Evolutionary conservation across 306 rosid species (phyloP), one percentile per base, ranked within the genome.

Genomic region (Styphnolobium japonicum): DNA sequence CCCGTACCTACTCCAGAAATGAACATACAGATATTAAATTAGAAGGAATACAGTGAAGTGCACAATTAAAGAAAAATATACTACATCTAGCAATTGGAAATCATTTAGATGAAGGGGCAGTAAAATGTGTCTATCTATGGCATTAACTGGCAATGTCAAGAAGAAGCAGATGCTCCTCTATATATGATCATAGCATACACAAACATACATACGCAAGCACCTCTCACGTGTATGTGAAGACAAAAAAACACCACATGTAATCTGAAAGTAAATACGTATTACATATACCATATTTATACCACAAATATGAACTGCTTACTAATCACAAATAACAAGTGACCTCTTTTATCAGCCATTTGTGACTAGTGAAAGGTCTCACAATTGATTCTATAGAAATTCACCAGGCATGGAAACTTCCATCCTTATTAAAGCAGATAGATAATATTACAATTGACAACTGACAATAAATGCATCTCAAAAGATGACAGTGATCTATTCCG

Each of bases 1-100:
- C 96, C 15, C 92, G 84, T 52, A 95, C 98, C 98, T 92, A 84
- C 45, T 65, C 46, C 64, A 77, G n/a, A n/a, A n/a, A 27, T 27
- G 31, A 0, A 9, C 6, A 4, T 52, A 40, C 29, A 56, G 56
- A 73, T 57, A n/a, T n/a, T 39, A 18, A 7, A 40, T n/a, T 10
- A 36, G 52, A 8, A 52, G 77, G 56, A 58, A 58, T 29, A 56
- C 10, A 5, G 10, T 43, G 14, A 23, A 6, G 22, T 14, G n/a
- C 15, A 39, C 61, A 31, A 48, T 70, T 1, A 4, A 16, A 23
- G 53, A 21, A 39, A 51, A 56, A 34, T 10, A 36, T 2, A 39
- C 12, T 14, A 37, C 10, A 33, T 71, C 45, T 37, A 8, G 40
- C 62, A 2, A 6, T 58, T 14, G 33, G 14, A 70, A 79, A 79